Percentiles rank a stretch among this genome's conserved stretches.
Conservation (phyloP, 1,284 basidiomycete genomes). For the Marasmius oreades region DNA sequence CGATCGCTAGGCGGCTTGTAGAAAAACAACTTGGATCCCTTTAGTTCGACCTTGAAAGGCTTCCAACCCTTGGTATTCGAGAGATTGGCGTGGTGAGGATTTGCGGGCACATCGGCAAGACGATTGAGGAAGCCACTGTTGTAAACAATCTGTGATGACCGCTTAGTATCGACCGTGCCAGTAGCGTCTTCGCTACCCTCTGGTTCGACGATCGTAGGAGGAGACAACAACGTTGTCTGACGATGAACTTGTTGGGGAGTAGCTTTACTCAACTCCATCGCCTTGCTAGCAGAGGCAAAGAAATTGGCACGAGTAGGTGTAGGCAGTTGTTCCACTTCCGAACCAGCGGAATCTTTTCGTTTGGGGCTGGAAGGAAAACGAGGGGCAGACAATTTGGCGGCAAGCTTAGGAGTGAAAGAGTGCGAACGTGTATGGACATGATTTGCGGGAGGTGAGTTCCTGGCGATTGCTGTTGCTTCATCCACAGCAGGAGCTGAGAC, state of each 20-base stretch:
- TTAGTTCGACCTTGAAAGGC: constrained; percentile 75
- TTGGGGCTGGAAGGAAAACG: constrained; percentile 46
- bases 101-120: constrained; percentile 45
- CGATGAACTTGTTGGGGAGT: constrained; percentile 15
- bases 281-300: constrained; percentile 20
- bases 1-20: constrained; percentile 77
- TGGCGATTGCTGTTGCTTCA: constrained; percentile 20
- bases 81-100: constrained; percentile 27
- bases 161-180: constrained; percentile 36
- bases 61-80: constrained; percentile 71
- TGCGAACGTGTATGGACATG: constrained; percentile 57
- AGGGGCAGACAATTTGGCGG: constrained; percentile 60
- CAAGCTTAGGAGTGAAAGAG: constrained; percentile 66
- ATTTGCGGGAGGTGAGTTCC: constrained; percentile 19
- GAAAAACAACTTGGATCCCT: constrained; percentile 78
- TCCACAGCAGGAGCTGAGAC: constrained; percentile 25
- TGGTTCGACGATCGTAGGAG: constrained; percentile 49
- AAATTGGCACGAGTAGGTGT: constrained; percentile 28
- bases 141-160: constrained; percentile 75
- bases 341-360: constrained; percentile 48
- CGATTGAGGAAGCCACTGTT: constrained; percentile 74
- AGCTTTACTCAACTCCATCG: constrained; percentile 5
- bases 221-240: constrained; percentile 41
- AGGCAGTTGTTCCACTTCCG: constrained; percentile 29
- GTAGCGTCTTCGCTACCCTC: constrained; percentile 16